Evolutionary conservation across 306 rosid genomes (phyloP).

Genomic region (Hippophae rhamnoides): DNA sequence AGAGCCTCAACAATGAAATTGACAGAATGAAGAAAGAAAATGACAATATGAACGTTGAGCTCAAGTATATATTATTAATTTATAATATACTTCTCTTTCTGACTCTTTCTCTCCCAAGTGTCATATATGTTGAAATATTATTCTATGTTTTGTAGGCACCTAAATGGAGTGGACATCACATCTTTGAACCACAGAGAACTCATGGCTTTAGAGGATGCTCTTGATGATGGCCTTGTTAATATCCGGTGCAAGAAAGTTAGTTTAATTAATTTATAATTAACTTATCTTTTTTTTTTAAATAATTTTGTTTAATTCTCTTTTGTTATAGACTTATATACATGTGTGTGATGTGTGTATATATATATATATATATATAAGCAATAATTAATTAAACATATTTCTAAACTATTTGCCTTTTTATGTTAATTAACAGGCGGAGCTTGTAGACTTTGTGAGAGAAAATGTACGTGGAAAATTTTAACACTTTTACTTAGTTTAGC

Average conservation of each 20-base stretch:
- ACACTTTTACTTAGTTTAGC: neutral
- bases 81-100: neutral
- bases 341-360: too few species aligned
- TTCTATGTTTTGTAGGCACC: constrained; percentile 45
- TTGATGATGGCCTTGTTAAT: constrained; percentile 55
- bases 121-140: neutral
- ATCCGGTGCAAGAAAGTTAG: constrained; percentile 52
- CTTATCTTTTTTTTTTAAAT: too few species aligned
- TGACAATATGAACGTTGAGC: constrained; percentile 76
- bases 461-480: constrained; percentile 35
- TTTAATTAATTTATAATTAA: neutral
- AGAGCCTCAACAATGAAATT: constrained; percentile 76
- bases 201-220: constrained; percentile 50
- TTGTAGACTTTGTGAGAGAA: constrained; percentile 35
- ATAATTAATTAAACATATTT: neutral
- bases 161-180: constrained; percentile 77
- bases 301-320: neutral
- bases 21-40: constrained; percentile 82
- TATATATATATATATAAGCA: neutral
- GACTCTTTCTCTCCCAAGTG: neutral
- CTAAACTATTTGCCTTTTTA: constrained; percentile 9
- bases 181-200: constrained; percentile 65
- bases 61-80: constrained; percentile 31
- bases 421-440: constrained; percentile 38
- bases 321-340: neutral